Conservation (phyloP, 495 filamentous ascomycete species). For the Talaromyces nanjingensis region DNA sequence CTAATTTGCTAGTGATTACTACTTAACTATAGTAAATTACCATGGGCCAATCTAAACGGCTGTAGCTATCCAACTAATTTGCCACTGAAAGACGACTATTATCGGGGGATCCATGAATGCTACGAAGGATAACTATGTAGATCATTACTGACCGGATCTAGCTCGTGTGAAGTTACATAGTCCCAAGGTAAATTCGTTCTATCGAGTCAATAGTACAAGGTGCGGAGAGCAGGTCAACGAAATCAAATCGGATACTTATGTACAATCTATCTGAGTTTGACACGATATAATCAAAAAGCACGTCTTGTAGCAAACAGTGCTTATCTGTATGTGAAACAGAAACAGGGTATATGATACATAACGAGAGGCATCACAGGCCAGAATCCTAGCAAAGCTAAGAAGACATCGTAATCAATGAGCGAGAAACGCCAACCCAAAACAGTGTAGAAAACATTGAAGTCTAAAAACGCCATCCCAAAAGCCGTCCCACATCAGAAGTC, state of each 20-base stretch:
- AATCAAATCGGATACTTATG: neutral
- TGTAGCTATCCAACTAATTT: neutral
- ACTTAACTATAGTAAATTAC: neutral
- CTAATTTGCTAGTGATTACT: neutral
- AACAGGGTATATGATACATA: constrained; percentile 1
- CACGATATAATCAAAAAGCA: neutral
- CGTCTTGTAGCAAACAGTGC: neutral
- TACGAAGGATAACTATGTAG: neutral
- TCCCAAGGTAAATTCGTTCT: neutral
- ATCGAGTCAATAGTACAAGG: neutral
- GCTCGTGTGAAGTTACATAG: too few relatives aligned
- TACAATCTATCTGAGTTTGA: neutral
- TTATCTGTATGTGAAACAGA: neutral
- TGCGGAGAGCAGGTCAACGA: neutral
- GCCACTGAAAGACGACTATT: neutral
- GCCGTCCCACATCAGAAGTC: neutral
- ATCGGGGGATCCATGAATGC: neutral
- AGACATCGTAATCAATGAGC: neutral
- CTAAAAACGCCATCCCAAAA: neutral
- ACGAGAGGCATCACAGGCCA: neutral
- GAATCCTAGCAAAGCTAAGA: neutral
- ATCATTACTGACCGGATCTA: neutral
- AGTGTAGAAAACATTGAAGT: neutral
- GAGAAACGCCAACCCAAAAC: neutral
- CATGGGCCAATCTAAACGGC: neutral